phyloP scores from a whole-genome alignment of 2,329 filamentous ascomycete species.

The Coniochaeta sp. region DNA sequence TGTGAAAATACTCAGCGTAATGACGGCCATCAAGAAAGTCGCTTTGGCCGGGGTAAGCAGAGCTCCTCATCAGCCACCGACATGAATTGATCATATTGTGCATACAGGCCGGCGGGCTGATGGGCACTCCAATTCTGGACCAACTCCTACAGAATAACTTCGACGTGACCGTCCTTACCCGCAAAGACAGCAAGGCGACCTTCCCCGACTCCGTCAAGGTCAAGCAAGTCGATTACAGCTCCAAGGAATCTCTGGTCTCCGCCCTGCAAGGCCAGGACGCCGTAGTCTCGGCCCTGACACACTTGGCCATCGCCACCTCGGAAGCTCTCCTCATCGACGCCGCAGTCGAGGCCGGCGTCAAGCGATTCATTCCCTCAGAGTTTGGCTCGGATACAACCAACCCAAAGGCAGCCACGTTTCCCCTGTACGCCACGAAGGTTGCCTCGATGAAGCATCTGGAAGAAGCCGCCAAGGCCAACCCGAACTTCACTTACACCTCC shows the following conservation, averaged over 20 bases:
- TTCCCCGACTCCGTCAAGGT: constrained; percentile 28
- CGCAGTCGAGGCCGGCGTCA: constrained; percentile 45
- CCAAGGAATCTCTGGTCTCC: constrained; percentile 30
- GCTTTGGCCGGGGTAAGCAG: constrained; percentile 20
- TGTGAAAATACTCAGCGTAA: neutral
- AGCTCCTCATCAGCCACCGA: neutral
- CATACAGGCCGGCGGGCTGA: constrained; percentile 20
- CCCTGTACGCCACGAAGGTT: constrained; percentile 18
- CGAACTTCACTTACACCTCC: constrained; percentile 27
- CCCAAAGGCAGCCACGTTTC: constrained; percentile 12
- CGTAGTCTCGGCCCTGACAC: constrained; percentile 40
- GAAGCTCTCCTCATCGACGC: constrained; percentile 47
- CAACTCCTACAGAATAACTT: constrained; percentile 19
- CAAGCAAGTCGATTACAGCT: constrained; percentile 36
- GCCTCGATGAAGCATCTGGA: constrained; percentile 38
- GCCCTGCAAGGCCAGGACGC: constrained; percentile 47
- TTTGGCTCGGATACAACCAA: constrained; percentile 26
- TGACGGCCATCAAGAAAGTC: constrained; percentile 21
- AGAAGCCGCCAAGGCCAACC: constrained; percentile 29
- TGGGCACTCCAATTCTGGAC: constrained; percentile 20
- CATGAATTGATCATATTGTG: neutral
- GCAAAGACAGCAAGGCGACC: constrained; percentile 28
- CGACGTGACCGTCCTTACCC: constrained; percentile 43
- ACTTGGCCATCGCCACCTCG: constrained; percentile 27
- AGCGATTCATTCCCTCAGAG: constrained; percentile 49